Base-by-base conservation (phyloP, 306 rosid genomes). In the Prunus dulcis region DNA sequence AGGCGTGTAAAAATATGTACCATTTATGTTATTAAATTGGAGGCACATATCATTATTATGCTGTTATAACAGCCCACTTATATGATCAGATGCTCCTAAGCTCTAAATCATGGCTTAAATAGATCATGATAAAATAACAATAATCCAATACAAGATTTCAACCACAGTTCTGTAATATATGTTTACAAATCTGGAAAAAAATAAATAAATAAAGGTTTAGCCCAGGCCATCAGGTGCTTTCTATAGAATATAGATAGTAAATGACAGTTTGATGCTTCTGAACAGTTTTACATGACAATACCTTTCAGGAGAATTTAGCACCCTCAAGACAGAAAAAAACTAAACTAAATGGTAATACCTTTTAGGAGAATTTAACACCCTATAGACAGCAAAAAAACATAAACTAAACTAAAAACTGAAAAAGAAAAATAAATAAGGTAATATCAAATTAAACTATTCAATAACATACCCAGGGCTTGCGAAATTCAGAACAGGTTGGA, bases 401-500 rank as follows among this genome's bases (percentile, higher is more conserved):
- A 34, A 43, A 12, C 12, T 1, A 66, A n/a, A 66, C 45, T 6
- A 15, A 34, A 62, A 57, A 53, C 38, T 50, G 53, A 56, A 38
- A 38, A 38, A 38, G 2, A 38, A 38, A 38, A 38, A 6, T 38
- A 38, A 38, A 38, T 6, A 38, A 38, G 43, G 43, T 38, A 38
- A 38, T 38, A 38, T 38, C 11, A 62, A 57, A 62, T 19, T 50
- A 62, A 56, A 45, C 28, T 83, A 77, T 57, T 76, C 60, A 83
- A 71, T 79, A 84, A 82, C 96, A 67, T 93, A 96, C 99, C 93
- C 96, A 71, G 99, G 99, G 84, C 94, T 87, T 41, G 98, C 98
- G 25, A 92, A 88, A 84, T 87, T 84, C 89, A 96, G 86, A 82
- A 96, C 77, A 73, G 99, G 98, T 80, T 92, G 98, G 76, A 92